Conservation (phyloP, 164 flowering plant genomes). For the Nelumbo lutea region DNA sequence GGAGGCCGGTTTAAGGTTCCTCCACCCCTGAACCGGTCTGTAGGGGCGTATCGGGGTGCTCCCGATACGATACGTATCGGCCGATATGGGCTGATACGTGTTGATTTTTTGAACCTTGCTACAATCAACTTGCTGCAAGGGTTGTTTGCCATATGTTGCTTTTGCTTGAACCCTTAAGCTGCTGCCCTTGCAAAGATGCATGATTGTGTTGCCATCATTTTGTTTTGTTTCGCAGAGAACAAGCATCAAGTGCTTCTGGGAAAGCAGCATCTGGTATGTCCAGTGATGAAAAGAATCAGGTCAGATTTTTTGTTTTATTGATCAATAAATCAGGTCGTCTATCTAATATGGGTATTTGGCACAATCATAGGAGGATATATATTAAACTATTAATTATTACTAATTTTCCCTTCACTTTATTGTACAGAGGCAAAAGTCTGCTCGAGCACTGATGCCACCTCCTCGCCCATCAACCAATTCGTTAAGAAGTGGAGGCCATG, state of each 20-base stretch:
- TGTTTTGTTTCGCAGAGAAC: conserved; percentile 55
- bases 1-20: no score
- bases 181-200: not conserved
- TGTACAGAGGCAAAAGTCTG: conserved; percentile 58
- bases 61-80: no score
- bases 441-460: conserved; percentile 84
- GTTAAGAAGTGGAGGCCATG: conserved; percentile 23
- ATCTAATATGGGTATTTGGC: conserved; percentile 2
- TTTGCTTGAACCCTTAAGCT: no score
- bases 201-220: not conserved
- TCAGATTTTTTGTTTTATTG: conserved; percentile 7
- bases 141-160: no score
- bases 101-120: no score
- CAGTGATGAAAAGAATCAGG: conserved; percentile 97
- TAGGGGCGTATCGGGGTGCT: no score
- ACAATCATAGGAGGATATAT: not conserved
- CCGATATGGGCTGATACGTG: no score
- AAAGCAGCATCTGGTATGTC: conserved; percentile 95
- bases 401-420: conserved; percentile 2
- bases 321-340: not conserved
- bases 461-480: conserved; percentile 59
- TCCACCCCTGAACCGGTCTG: no score
- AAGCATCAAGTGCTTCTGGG: conserved; percentile 87
- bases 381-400: not conserved
- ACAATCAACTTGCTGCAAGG: no score